These are phyloP conservation scores for Ustilago lituana DNA, from an alignment of 1,284 basidiomycete species.

Conservation along the genomic window DNA sequence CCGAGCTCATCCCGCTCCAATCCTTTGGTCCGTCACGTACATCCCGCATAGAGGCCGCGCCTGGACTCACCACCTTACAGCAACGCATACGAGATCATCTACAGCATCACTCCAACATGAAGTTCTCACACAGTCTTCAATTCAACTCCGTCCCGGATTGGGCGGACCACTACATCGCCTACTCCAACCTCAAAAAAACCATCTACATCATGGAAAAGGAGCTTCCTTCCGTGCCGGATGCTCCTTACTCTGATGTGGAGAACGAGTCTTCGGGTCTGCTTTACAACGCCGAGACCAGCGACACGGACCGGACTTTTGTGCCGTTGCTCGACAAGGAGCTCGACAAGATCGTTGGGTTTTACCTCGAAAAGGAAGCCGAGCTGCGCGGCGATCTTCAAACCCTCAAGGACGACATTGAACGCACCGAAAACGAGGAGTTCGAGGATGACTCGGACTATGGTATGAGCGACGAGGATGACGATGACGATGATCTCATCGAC, in stretches of 20 bases:
- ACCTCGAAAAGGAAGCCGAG: conserved; percentile 74
- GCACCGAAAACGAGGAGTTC: conserved; percentile 55
- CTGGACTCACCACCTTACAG: conserved; percentile 13
- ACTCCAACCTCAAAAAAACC: conserved; percentile 66
- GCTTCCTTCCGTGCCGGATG: conserved; percentile 34
- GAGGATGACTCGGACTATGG: conserved; percentile 76
- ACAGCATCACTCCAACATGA: conserved; percentile 30
- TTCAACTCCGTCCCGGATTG: conserved; percentile 94
- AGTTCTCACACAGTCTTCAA: conserved; percentile 77
- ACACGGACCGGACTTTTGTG: conserved; percentile 60
- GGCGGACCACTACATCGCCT: conserved; percentile 86
- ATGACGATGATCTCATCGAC: conserved; percentile 61
- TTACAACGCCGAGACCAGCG: conserved; percentile 31
- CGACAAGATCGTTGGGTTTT: conserved; percentile 83
- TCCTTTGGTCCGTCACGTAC: conserved; percentile 19
- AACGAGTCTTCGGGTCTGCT: conserved; percentile 59
- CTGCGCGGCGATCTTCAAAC: conserved; percentile 46
- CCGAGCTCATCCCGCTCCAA: conserved; percentile 38
- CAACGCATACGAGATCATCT: conserved; percentile 18
- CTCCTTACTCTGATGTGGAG: conserved; percentile 49
- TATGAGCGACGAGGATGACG: conserved; percentile 71
- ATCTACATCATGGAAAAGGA: conserved; percentile 65
- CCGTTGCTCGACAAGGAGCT: conserved; percentile 82
- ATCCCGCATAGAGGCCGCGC: not conserved
- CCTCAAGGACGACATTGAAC: conserved; percentile 54